phyloP scores from a whole-genome alignment of 331 rosid species.

The Quercus phellos region DNA sequence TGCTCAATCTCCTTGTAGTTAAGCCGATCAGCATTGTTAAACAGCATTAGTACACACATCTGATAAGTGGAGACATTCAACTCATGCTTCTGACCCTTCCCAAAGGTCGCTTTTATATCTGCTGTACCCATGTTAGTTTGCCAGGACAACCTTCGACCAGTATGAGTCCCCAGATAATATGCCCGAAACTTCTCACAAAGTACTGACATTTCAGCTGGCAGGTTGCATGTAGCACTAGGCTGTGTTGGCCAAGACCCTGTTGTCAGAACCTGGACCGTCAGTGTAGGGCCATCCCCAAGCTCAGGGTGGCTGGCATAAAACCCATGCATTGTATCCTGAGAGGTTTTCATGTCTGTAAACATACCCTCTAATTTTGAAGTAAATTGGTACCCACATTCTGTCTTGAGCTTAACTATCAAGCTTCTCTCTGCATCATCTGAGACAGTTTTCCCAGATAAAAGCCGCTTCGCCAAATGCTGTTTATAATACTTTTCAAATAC shows the following conservation, averaged over 20 bases:
- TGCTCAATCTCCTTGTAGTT: constrained; percentile 85
- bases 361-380: constrained; percentile 91
- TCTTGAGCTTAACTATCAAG: constrained; percentile 89
- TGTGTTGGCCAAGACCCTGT: constrained; percentile 98
- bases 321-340: constrained; percentile 84
- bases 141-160: constrained; percentile 95
- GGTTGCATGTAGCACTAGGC: constrained; percentile 72
- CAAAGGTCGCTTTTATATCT: constrained; percentile 81
- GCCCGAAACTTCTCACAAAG: constrained; percentile 78
- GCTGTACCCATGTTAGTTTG: constrained; percentile 94
- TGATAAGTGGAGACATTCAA: constrained; percentile 82
- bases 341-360: constrained; percentile 94
- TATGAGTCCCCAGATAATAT: constrained; percentile 82
- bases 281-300: constrained; percentile 71
- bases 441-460: constrained; percentile 77
- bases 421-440: constrained; percentile 95
- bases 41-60: constrained; percentile 90
- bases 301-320: constrained; percentile 62
- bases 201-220: constrained; percentile 76
- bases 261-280: constrained; percentile 82
- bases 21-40: constrained; percentile 64
- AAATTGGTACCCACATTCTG: constrained; percentile 89
- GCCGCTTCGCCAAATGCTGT: constrained; percentile 94
- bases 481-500: constrained; percentile 82
- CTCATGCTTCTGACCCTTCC: constrained; percentile 90